Conservation (phyloP, 768 basidiomycete genomes). For the Erythrobasidium yunnanense region DNA sequence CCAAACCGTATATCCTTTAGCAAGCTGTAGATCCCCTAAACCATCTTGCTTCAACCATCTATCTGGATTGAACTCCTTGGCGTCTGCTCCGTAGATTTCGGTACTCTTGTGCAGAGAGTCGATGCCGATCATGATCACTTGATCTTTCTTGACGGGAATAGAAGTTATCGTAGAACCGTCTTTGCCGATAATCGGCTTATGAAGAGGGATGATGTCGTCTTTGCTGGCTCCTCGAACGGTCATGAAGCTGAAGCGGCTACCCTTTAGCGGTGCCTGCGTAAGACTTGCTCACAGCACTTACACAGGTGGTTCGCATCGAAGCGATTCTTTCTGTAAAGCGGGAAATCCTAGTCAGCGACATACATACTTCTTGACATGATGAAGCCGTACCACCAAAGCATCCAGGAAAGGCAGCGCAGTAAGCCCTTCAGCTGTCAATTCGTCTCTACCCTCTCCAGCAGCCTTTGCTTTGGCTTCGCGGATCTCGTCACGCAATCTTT, state of each 20-base stretch:
- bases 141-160: slow-evolving; percentile 47
- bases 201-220: slow-evolving; percentile 66
- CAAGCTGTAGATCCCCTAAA: neutral
- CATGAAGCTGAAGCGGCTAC: slow-evolving; percentile 48
- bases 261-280: too few relatives aligned
- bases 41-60: slow-evolving; percentile 4
- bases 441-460: neutral
- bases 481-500: slow-evolving; percentile 19
- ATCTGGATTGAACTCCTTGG: slow-evolving; percentile 48
- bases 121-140: slow-evolving; percentile 54
- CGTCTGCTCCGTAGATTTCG: slow-evolving; percentile 57
- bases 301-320: neutral
- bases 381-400: slow-evolving; percentile 1
- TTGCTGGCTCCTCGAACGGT: slow-evolving; percentile 62
- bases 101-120: slow-evolving; percentile 52
- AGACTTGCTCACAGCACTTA: too few relatives aligned
- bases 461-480: neutral
- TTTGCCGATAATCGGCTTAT: slow-evolving; percentile 27
- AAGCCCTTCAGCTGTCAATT: neutral
- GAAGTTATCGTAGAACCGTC: slow-evolving; percentile 19
- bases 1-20: neutral
- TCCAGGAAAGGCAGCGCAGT: slow-evolving; percentile 20
- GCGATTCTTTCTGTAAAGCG: neutral
- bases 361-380: neutral
- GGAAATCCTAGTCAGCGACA: neutral